Base-by-base conservation (phyloP, 2,329 filamentous ascomycete genomes). In the Xylaria sp. region DNA sequence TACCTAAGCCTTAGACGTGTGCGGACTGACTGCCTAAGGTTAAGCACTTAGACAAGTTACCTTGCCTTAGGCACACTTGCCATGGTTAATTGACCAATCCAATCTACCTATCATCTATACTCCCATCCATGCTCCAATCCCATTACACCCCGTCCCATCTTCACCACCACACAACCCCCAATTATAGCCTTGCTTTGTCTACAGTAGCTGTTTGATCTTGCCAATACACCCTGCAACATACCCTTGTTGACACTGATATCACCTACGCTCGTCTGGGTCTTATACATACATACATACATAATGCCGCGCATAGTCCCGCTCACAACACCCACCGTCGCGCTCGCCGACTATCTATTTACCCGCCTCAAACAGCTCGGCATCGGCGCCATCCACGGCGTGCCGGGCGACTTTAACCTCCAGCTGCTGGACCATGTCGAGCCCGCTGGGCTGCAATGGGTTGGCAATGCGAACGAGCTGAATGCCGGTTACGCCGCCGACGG, bases 391-490 rank as follows among this genome's bases (percentile, higher is more conserved):
- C 80, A 82, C 57, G 83, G 83, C 17, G 78, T 85, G 1, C 79
- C 79, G 1, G 79, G 79, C 49, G 77, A 79, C 66, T 79, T 73
- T 68, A 78, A 78, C 41, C 75, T 79, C 11, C 70, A 66, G 0
- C 60, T 76, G 21, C 71, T 79, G 4, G 77, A 79, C 64, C 70
- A 76, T 33, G 69, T 79, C 56, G 69, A 74, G 47, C 75, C 75
- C 0, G 58, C 73, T 5, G 77, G 76, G 1, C 65, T 80, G 17
- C 67, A 65, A 13, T 80, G 78, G 78, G 79, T 83, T 10, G 83
- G 84, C 61, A 86, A 83, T 62, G 77, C 80, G 55, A 87, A 87
- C 66, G 85, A 87, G 71, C 78, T 87, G 48, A 86, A 86, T 64
- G 81, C 82, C 3, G 83, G 77, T 2, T 86, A 86, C 62, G 83